These are phyloP conservation scores for Penicillium flavigenum DNA, from an alignment of 495 filamentous ascomycete species.

Conservation along the genomic window DNA sequence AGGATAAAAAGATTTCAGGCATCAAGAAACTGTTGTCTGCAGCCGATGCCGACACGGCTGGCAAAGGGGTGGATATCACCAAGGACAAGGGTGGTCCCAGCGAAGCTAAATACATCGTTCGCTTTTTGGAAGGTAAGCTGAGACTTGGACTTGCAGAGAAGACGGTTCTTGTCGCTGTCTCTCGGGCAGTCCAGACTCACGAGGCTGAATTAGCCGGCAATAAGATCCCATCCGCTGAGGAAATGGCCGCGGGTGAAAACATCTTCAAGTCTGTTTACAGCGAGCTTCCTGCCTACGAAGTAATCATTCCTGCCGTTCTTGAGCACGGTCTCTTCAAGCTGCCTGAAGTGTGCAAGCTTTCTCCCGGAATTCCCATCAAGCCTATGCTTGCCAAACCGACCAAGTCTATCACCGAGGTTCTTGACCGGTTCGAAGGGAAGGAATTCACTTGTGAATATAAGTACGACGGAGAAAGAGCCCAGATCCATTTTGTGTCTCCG, in stretches of 20 bases:
- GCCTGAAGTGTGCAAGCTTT: constrained; percentile 82
- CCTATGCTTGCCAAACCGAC: constrained; percentile 99
- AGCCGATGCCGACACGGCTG: constrained; percentile 68
- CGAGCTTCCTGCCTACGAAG: constrained; percentile 91
- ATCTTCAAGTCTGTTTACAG: constrained; percentile 90
- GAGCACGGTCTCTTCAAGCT: constrained; percentile 81
- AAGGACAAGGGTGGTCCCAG: constrained; percentile 92
- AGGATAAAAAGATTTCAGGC: constrained; percentile 84
- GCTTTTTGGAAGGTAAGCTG: constrained; percentile 92
- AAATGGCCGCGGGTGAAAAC: constrained; percentile 78
- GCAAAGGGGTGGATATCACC: constrained; percentile 77
- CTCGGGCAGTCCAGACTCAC: constrained; percentile 82
- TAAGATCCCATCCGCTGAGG: constrained; percentile 66
- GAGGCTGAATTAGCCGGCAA: constrained; percentile 66
- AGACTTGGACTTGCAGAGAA: constrained; percentile 88
- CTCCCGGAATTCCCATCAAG: constrained; percentile 92
- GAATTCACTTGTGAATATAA: constrained; percentile 99
- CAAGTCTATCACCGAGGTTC: constrained; percentile 97
- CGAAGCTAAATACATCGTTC: constrained; percentile 90
- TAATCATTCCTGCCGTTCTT: constrained; percentile 86
- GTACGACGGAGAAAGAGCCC: constrained; percentile 94
- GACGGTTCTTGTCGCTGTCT: constrained; percentile 83
- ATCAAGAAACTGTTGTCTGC: constrained; percentile 94
- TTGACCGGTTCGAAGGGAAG: constrained; percentile 94
- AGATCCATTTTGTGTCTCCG: constrained; percentile 95